phyloP scores from a whole-genome alignment of 2,329 filamentous ascomycete genomes.

The Aspergillus aculeatinus region DNA sequence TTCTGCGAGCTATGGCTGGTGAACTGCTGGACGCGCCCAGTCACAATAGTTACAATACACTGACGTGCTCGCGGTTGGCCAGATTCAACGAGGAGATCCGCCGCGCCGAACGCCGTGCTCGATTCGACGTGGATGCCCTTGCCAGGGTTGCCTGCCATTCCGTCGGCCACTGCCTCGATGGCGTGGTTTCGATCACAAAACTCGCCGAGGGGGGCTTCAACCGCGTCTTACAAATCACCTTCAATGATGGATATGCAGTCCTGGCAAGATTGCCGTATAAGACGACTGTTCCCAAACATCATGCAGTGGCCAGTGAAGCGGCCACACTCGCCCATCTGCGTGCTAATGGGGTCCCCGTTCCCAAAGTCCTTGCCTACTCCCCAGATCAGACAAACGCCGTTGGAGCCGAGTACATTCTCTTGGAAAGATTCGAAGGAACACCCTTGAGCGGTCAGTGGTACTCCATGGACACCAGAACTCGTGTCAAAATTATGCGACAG shows the following conservation, averaged over 20 bases:
- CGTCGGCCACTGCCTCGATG: too few relatives aligned
- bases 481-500: conserved; percentile 25
- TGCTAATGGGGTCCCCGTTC: conserved; percentile 37
- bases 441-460: conserved; percentile 37
- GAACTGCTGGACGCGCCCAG: too few relatives aligned
- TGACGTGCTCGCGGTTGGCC: too few relatives aligned
- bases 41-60: too few relatives aligned
- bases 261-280: conserved; percentile 37
- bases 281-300: conserved; percentile 28
- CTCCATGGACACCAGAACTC: conserved; percentile 22
- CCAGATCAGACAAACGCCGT: conserved; percentile 34
- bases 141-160: too few relatives aligned
- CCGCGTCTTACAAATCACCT: conserved; percentile 32
- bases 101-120: too few relatives aligned
- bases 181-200: conserved; percentile 18
- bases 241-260: conserved; percentile 31
- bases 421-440: conserved; percentile 35
- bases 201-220: conserved; percentile 41
- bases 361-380: conserved; percentile 37
- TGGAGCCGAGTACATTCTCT: conserved; percentile 41
- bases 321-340: conserved; percentile 39
- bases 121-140: too few relatives aligned
- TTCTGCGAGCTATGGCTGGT: too few relatives aligned
- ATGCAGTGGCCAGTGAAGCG: conserved; percentile 39
- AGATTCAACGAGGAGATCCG: too few relatives aligned